A percentile compares a stretch with the other conserved stretches of the same genome.
These are phyloP conservation scores for Collybiopsis confluens DNA, from an alignment of 768 basidiomycete species.

Conservation along the genomic window DNA sequence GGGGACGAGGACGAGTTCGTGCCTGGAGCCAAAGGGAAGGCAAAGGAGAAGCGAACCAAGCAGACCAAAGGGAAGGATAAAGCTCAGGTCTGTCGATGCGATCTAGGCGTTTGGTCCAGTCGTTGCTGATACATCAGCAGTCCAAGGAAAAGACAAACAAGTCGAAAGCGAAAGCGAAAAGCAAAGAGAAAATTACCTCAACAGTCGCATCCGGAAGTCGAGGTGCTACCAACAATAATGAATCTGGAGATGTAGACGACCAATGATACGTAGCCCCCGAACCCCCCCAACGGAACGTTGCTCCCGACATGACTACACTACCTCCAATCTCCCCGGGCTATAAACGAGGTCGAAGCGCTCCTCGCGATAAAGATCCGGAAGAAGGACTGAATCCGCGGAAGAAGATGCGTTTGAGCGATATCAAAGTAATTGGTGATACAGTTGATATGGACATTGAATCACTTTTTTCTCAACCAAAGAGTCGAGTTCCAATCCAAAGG, in stretches of 20 bases:
- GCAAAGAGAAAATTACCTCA: constrained; percentile 8
- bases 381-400: neutral
- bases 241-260: neutral
- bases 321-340: neutral
- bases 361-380: constrained; percentile 6
- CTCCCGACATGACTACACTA: too few relatives aligned
- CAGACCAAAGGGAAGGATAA: constrained; percentile 17
- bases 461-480: neutral
- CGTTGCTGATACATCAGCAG: too few relatives aligned
- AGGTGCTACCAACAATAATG: constrained; percentile 14
- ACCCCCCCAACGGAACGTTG: too few relatives aligned
- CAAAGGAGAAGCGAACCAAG: constrained; percentile 14
- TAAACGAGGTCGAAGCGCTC: neutral
- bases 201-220: constrained; percentile 13
- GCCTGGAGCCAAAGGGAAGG: constrained; percentile 11
- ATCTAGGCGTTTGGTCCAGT: too few relatives aligned
- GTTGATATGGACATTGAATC: neutral
- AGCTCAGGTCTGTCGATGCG: too few relatives aligned
- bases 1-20: constrained; percentile 15
- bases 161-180: constrained; percentile 21
- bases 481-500: neutral
- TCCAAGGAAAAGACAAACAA: constrained; percentile 24
- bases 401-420: neutral
- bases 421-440: neutral
- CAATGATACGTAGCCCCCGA: too few relatives aligned